Conservation (phyloP, 148 eudicot genomes). For the Vaccinium vitisidaea region DNA sequence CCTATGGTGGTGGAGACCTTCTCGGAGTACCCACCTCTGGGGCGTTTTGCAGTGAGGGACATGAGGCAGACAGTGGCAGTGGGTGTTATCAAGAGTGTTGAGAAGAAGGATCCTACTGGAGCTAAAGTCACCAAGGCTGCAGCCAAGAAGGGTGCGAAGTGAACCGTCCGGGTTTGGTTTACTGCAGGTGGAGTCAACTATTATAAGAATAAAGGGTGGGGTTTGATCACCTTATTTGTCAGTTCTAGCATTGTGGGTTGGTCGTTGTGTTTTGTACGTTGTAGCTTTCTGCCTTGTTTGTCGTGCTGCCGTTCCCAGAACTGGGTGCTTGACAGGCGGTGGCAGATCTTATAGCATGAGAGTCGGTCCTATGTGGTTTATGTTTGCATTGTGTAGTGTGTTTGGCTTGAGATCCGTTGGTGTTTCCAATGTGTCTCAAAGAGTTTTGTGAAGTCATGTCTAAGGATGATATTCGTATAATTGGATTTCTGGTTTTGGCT, state of each 20-base stretch:
- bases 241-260: neutral
- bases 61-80: constrained; percentile 35
- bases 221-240: neutral
- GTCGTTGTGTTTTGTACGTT: neutral
- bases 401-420: constrained; percentile 12
- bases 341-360: constrained; percentile 25
- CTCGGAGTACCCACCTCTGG: constrained; percentile 25
- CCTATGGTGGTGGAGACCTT: constrained; percentile 33
- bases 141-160: constrained; percentile 43
- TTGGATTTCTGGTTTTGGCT: neutral
- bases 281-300: constrained; percentile 18
- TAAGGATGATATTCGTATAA: neutral
- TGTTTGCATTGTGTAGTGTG: neutral
- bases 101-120: constrained; percentile 43
- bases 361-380: neutral
- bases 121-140: constrained; percentile 50
- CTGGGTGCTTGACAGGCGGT: constrained; percentile 44
- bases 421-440: neutral
- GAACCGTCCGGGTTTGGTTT: constrained; percentile 19
- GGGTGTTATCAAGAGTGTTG: constrained; percentile 41
- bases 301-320: constrained; percentile 25
- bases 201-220: neutral
- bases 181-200: neutral
- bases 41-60: constrained; percentile 32
- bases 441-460: constrained; percentile 4